A percentile compares a stretch with the other conserved stretches of the same genome.
phyloP scores from a whole-genome alignment of 129 eudicot genomes.

The Rutidosis leptorrhynchoides region DNA sequence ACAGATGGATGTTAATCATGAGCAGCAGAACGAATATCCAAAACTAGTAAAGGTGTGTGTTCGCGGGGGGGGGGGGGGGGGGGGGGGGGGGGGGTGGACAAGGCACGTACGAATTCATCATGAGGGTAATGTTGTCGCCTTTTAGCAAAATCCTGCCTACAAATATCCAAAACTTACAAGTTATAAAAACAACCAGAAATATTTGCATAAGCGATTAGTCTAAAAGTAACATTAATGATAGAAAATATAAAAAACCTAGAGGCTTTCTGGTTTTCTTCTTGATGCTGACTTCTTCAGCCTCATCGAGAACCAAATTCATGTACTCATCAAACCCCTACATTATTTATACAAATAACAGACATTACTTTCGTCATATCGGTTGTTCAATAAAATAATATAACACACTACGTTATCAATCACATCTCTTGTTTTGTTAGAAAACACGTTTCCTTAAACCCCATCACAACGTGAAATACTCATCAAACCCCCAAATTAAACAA shows the following conservation, averaged over 20 bases:
- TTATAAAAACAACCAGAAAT: neutral
- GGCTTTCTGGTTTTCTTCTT: slow-evolving; percentile 71
- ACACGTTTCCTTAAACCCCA: neutral
- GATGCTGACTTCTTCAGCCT: slow-evolving; percentile 65
- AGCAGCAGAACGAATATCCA: neutral
- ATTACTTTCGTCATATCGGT: neutral
- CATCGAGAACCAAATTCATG: slow-evolving; percentile 75
- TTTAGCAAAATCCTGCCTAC: slow-evolving; percentile 62
- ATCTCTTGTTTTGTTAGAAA: neutral
- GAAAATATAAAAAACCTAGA: slow-evolving; percentile 39
- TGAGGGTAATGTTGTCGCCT: slow-evolving; percentile 70
- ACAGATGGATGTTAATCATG: slow-evolving; percentile 10
- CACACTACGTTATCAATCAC: neutral
- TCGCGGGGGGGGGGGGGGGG: neutral
- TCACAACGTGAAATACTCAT: too few relatives aligned
- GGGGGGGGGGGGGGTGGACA: neutral
- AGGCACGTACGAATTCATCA: slow-evolving; percentile 63
- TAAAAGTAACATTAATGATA: neutral
- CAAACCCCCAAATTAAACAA: slow-evolving; percentile 46
- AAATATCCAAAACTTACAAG: neutral
- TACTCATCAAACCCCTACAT: slow-evolving; percentile 66
- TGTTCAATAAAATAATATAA: too few relatives aligned
- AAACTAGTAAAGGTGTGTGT: neutral
- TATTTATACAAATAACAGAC: neutral
- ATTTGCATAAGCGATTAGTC: slow-evolving; percentile 14